phyloP scores from a whole-genome alignment of 1,284 basidiomycete genomes.

The Ceratobasidium papillatum region DNA sequence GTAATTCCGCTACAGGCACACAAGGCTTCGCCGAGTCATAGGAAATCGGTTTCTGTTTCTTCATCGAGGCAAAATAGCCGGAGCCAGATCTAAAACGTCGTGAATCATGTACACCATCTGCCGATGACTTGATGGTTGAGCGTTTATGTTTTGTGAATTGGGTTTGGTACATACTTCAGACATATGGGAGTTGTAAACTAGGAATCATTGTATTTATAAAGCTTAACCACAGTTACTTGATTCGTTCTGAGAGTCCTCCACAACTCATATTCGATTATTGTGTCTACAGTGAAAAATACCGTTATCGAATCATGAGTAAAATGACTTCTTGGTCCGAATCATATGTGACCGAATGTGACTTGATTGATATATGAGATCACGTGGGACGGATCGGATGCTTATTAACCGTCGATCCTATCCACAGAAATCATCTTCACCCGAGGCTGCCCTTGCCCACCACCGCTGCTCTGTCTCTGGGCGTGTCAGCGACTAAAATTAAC shows the following conservation, averaged over 20 bases:
- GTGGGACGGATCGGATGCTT: constrained; percentile 27
- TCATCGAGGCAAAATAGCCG: neutral
- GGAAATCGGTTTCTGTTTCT: neutral
- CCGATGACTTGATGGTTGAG: neutral
- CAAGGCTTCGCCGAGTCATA: neutral
- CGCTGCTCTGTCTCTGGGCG: constrained; percentile 28
- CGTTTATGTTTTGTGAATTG: no score
- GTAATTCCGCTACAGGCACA: constrained; percentile 49
- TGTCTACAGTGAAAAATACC: no score
- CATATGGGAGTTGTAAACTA: no score
- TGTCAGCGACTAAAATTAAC: constrained; percentile 6
- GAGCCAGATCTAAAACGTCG: neutral
- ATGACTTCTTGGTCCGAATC: no score
- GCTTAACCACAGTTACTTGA: no score
- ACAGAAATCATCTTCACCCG: constrained; percentile 29
- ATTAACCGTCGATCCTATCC: constrained; percentile 23
- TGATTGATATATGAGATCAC: neutral
- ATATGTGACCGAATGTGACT: constrained; percentile 21
- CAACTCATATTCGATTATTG: no score
- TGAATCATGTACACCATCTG: neutral
- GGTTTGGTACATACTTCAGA: no score
- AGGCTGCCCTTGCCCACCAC: constrained; percentile 38
- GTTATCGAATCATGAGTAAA: no score
- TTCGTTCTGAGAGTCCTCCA: no score
- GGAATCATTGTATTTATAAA: no score